Percentiles rank a stretch among this genome's conserved stretches.
Evolutionary conservation across 805 yeast genomes (phyloP).

Genomic region (Cephaloascus albidus): DNA sequence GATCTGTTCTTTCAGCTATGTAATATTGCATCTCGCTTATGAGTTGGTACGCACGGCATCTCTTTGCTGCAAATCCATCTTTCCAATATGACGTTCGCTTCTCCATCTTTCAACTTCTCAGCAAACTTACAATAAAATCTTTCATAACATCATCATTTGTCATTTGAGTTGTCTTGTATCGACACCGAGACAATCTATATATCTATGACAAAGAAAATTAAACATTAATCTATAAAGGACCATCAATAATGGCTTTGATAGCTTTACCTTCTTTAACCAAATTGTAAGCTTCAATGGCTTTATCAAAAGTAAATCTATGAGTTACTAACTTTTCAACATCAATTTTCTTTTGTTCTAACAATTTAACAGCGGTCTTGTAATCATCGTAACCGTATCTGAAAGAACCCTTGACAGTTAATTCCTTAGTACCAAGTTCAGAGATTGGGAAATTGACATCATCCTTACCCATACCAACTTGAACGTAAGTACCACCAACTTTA

Average conservation of each 20-base stretch:
- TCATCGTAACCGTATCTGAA: conserved; percentile 79
- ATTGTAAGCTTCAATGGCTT: conserved; percentile 72
- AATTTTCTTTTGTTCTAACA: conserved; percentile 54
- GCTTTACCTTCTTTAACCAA: conserved; percentile 58
- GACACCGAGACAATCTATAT: too few relatives aligned
- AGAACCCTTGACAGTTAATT: conserved; percentile 60
- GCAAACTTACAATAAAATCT: too few relatives aligned
- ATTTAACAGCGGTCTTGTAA: conserved; percentile 60
- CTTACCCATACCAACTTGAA: conserved; percentile 82
- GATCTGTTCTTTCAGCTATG: too few relatives aligned
- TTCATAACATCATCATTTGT: too few relatives aligned
- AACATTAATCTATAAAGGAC: conserved; percentile 44
- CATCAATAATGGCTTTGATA: conserved; percentile 74
- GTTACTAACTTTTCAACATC: conserved; percentile 65
- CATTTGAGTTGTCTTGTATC: too few relatives aligned
- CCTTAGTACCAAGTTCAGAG: conserved; percentile 58
- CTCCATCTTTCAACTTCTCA: too few relatives aligned
- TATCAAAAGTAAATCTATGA: conserved; percentile 60
- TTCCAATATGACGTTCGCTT: too few relatives aligned
- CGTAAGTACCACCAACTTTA: conserved; percentile 61
- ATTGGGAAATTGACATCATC: conserved; percentile 67
- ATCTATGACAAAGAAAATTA: too few relatives aligned
- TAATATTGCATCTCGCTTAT: too few relatives aligned
- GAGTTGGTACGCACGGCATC: too few relatives aligned
- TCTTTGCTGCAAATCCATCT: too few relatives aligned